Evolutionary conservation across 2,329 filamentous ascomycete genomes (phyloP).

Genomic region (Fusarium sambucinum): DNA sequence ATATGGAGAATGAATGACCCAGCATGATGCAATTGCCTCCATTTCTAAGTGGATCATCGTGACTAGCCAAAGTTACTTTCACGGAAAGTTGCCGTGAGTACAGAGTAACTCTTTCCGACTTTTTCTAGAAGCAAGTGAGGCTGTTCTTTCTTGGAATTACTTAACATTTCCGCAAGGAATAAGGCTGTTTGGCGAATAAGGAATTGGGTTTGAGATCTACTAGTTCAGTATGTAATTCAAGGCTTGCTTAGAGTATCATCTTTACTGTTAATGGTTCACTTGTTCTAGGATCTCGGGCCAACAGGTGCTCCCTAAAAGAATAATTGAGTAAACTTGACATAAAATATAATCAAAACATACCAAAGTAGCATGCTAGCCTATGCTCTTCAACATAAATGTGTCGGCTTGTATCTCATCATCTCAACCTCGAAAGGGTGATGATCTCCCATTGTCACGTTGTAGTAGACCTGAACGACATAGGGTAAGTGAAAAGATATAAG

Average conservation of each 20-base stretch:
- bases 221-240: background rate
- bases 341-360: background rate
- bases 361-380: background rate
- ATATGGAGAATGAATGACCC: conserved; percentile 30
- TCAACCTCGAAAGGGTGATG: background rate
- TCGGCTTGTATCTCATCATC: background rate
- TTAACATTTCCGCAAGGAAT: background rate
- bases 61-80: conserved; percentile 30
- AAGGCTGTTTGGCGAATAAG: background rate
- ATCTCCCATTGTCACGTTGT: background rate
- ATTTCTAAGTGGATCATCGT: conserved; percentile 29
- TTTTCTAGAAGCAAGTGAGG: conserved; percentile 29
- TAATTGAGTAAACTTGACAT: background rate
- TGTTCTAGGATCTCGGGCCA: background rate
- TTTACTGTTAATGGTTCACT: background rate
- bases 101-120: conserved; percentile 20
- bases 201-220: background rate
- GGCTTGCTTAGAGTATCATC: background rate
- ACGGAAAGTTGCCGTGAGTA: conserved; percentile 26
- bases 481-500: background rate
- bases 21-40: conserved; percentile 39
- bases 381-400: background rate
- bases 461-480: background rate
- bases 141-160: conserved; percentile 2
- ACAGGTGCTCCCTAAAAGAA: background rate